Evolutionary conservation across 78 protist genomes (phyloP).

Genomic region (Polysphondylium violaceum): DNA sequence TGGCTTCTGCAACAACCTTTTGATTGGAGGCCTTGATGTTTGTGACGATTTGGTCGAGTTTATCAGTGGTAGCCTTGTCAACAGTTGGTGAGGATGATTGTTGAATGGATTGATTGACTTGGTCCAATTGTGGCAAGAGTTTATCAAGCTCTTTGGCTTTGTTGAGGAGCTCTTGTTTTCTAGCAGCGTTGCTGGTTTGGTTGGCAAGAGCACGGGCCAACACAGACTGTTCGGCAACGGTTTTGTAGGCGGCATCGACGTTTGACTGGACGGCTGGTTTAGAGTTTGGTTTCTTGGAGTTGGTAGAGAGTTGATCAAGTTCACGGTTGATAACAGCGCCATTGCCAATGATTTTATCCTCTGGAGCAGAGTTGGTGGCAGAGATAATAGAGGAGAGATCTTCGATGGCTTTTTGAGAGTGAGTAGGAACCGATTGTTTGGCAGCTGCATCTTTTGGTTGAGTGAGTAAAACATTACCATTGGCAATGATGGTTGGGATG

Average conservation of each 20-base stretch:
- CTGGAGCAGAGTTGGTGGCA: slow-evolving; percentile 33
- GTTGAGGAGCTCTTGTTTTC: slow-evolving; percentile 41
- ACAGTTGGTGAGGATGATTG: not conserved
- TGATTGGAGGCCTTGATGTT: slow-evolving; percentile 4
- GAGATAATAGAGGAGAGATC: slow-evolving; percentile 33
- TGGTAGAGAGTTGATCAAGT: slow-evolving; percentile 2
- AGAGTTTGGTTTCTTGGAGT: not conserved
- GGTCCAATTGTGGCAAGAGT: slow-evolving; percentile 21
- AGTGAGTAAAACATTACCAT: not conserved
- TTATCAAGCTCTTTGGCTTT: slow-evolving; percentile 33
- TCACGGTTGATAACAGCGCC: slow-evolving; percentile 38
- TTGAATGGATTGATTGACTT: not conserved
- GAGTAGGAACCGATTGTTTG: not conserved
- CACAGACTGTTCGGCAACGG: slow-evolving; percentile 39
- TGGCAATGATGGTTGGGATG: slow-evolving; percentile 27
- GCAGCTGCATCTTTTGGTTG: slow-evolving; percentile 27
- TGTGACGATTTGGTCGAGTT: slow-evolving; percentile 11
- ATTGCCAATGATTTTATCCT: slow-evolving; percentile 54
- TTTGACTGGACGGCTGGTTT: not conserved
- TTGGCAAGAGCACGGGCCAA: slow-evolving; percentile 61
- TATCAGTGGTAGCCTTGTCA: slow-evolving; percentile 12
- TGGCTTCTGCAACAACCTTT: slow-evolving; percentile 59
- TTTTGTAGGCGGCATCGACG: slow-evolving; percentile 21
- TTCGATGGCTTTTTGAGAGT: slow-evolving; percentile 36
- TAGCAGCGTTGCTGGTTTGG: slow-evolving; percentile 20